Conservation (phyloP, 2,329 filamentous ascomycete genomes). For the Knoxdaviesia capensis region DNA sequence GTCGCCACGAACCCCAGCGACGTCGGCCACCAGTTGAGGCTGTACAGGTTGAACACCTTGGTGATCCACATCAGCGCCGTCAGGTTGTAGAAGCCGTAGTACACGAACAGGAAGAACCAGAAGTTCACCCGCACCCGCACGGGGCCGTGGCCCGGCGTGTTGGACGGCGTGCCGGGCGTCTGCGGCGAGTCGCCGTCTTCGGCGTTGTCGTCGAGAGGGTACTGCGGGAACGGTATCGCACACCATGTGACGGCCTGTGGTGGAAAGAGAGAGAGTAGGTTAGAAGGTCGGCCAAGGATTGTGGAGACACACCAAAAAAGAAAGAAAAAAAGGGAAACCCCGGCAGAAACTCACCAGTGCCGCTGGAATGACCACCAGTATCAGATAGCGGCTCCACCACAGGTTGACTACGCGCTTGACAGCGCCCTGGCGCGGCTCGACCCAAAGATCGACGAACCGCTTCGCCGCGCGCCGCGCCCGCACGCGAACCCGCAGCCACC, state of each 20-base stretch:
- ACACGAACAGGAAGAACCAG: constrained; percentile 52
- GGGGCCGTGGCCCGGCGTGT: constrained; percentile 36
- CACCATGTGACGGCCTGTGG: constrained; percentile 41
- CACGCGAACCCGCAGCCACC: constrained; percentile 6
- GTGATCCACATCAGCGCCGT: constrained; percentile 52
- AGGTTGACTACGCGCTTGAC: constrained; percentile 36
- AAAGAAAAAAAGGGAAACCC: background rate
- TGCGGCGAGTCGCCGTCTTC: constrained; percentile 12
- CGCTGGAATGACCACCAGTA: constrained; percentile 41
- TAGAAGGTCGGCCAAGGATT: background rate
- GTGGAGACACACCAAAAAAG: background rate
- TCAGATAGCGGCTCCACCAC: constrained; percentile 43
- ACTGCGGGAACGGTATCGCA: constrained; percentile 44
- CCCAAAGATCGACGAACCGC: constrained; percentile 31
- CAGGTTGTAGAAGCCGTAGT: constrained; percentile 49
- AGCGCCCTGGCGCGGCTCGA: constrained; percentile 36
- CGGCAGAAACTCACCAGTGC: constrained; percentile 24
- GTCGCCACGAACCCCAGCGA: constrained; percentile 45
- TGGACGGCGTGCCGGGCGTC: constrained; percentile 12
- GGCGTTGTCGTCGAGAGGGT: constrained; percentile 26
- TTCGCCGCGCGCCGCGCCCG: constrained; percentile 7
- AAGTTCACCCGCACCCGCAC: constrained; percentile 46
- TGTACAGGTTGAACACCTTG: constrained; percentile 52
- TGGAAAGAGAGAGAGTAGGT: background rate
- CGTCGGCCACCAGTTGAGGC: constrained; percentile 50